phyloP scores from a whole-genome alignment of 805 yeast species.

The Starmerella etchellsii region DNA sequence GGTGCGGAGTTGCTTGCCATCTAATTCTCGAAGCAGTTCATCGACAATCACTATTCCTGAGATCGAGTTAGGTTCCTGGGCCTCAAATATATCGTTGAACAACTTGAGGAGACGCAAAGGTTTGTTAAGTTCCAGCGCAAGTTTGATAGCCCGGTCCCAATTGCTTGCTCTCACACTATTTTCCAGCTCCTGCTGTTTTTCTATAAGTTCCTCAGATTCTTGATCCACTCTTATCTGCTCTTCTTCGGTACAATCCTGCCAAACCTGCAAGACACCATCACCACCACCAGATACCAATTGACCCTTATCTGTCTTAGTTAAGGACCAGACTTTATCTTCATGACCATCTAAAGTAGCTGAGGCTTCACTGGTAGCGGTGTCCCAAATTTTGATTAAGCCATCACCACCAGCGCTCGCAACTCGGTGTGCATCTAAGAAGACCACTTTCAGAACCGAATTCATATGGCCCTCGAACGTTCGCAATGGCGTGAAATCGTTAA shows the following conservation, averaged over 20 bases:
- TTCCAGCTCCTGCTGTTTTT: slow-evolving; percentile 75
- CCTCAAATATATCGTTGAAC: slow-evolving; percentile 42
- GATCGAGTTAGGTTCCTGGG: slow-evolving; percentile 35
- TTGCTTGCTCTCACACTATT: slow-evolving; percentile 60
- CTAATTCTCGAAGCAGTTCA: slow-evolving; percentile 43
- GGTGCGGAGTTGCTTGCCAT: slow-evolving; percentile 43
- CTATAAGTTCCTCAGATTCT: slow-evolving; percentile 51
- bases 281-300: slow-evolving; percentile 81
- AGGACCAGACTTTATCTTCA: slow-evolving; percentile 88
- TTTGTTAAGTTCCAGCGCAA: slow-evolving; percentile 78
- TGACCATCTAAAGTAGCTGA: slow-evolving; percentile 79
- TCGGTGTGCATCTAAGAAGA: slow-evolving; percentile 46
- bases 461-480: slow-evolving; percentile 90
- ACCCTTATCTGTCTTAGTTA: slow-evolving; percentile 56
- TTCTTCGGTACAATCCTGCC: slow-evolving; percentile 82
- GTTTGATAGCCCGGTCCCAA: slow-evolving; percentile 77
- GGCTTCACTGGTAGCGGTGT: slow-evolving; percentile 60
- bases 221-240: slow-evolving; percentile 38
- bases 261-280: slow-evolving; percentile 77
- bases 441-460: slow-evolving; percentile 75
- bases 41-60: slow-evolving; percentile 55
- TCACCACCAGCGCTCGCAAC: slow-evolving; percentile 76
- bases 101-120: slow-evolving; percentile 80
- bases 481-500: slow-evolving; percentile 59
- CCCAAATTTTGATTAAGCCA: slow-evolving; percentile 90